Evolutionary conservation across 495 filamentous ascomycete species (phyloP), one percentile per base, ranked within the genome.

Genomic region (Neurospora sp.): DNA sequence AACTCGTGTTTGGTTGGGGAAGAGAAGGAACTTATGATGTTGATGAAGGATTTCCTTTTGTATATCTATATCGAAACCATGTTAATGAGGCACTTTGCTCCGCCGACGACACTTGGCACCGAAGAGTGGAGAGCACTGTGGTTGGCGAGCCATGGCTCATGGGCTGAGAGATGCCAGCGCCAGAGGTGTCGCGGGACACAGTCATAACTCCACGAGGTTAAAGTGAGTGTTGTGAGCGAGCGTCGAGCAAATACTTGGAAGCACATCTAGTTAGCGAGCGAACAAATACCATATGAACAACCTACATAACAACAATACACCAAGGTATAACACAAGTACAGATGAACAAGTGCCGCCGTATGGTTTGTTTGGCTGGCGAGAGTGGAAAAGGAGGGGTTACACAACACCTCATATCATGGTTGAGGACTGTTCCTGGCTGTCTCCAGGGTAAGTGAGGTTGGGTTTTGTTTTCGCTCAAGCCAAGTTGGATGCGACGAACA

Each of bases 71-170:
- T 76, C 78, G 76, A 81, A 76, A 80, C 74, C 73, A 72, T 74
- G 80, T 82, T 80, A 82, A 83, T 79, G 82, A 81, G 82, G 83
- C 53, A 65, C 53, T 65, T 81, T 80, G 84, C 87, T 88, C 85
- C 86, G 85, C 85, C 81, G 78, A 82, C 84, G 83, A 81, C 79
- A 80, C 82, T 88, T 81, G 84, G 83, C 85, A 88, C 87, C 87
- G 84, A 87, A 85, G 85, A 87, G 85, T 87, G 86, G 85, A 77
- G 78, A 76, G 76, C 70, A 74, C 72, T 69, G 70, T 71, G 40
- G 45, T 16, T 18, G 53, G 53, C 53, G 14, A 65, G 27, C 14
- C 53, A 65, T 65, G 53, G 27, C 53, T 65, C 12, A 31, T 65
- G 53, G 53, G 53, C 53, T 35, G 53, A 65, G 14, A 65, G 27